A percentile compares a stretch with the other conserved stretches of the same genome.
Conservation (phyloP, 108 stramenopile genomes). For the Parietichytrium sp. region DNA sequence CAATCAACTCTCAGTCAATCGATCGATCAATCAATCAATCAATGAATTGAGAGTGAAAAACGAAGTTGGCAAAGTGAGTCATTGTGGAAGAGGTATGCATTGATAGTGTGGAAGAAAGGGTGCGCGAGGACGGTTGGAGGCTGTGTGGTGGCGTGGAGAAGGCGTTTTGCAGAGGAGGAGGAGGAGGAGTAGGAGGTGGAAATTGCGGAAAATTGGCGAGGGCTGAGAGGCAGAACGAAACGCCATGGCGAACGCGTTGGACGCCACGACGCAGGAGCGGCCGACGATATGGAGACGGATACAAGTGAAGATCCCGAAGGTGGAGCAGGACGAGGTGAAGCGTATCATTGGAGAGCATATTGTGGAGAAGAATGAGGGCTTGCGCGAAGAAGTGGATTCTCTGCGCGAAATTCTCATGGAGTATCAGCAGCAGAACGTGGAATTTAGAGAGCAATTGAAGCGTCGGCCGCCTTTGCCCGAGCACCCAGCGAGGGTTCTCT, state of each 20-base stretch:
- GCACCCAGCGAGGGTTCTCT: background rate
- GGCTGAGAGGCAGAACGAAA: background rate
- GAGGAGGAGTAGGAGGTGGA: no score
- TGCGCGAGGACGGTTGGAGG: no score
- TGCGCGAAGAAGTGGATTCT: background rate
- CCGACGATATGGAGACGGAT: slow-evolving; percentile 2
- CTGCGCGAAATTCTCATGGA: slow-evolving; percentile 26
- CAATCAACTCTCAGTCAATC: no score
- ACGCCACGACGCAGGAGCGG: background rate
- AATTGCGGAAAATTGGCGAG: background rate
- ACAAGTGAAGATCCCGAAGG: background rate
- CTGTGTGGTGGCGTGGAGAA: no score
- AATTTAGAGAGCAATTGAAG: background rate
- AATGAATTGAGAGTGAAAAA: no score
- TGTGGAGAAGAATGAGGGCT: slow-evolving; percentile 1
- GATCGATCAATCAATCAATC: no score
- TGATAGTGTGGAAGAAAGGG: no score
- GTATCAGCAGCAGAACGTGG: slow-evolving; percentile 11
- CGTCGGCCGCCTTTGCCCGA: slow-evolving; percentile 3
- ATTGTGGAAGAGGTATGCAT: no score
- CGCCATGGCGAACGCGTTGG: background rate
- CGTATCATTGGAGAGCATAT: background rate
- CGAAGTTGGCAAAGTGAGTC: no score
- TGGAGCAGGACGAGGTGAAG: background rate
- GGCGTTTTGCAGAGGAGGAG: no score